Evolutionary conservation across 164 flowering plant genomes (phyloP).

Genomic region (Umbilicus rupestris): DNA sequence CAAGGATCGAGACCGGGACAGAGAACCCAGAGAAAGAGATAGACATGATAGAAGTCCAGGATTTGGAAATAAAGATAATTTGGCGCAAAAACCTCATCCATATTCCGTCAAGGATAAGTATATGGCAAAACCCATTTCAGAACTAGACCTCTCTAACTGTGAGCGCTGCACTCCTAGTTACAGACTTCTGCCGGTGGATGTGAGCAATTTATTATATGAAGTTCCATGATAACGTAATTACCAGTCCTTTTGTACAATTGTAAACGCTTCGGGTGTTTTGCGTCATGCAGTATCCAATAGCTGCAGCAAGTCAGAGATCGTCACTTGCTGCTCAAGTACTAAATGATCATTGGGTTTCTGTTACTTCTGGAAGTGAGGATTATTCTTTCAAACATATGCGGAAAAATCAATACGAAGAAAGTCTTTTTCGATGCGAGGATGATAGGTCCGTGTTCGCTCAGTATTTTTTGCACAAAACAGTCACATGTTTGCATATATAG

Average conservation of each 20-base stretch:
- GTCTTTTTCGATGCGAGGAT: slow-evolving; percentile 95
- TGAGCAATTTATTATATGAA: slow-evolving; percentile 19
- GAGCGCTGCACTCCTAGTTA: slow-evolving; percentile 96
- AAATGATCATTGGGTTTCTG: slow-evolving; percentile 97
- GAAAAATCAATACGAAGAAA: slow-evolving; percentile 96
- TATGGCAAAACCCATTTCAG: slow-evolving; percentile 69
- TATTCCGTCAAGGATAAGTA: slow-evolving; percentile 59
- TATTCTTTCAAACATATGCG: slow-evolving; percentile 99
- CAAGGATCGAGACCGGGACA: slow-evolving; percentile 48
- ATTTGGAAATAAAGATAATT: slow-evolving; percentile 27
- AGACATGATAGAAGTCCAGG: slow-evolving; percentile 36
- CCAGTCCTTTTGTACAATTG: not conserved
- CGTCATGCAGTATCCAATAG: slow-evolving; percentile 68
- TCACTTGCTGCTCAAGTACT: slow-evolving; percentile 73
- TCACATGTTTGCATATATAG: not conserved
- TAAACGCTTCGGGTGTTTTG: not conserved
- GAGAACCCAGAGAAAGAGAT: slow-evolving; percentile 58
- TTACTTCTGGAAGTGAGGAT: slow-evolving; percentile 97
- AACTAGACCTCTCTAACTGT: slow-evolving; percentile 92
- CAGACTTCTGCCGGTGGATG: slow-evolving; percentile 86
- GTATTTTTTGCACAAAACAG: not conserved
- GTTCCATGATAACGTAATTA: not conserved
- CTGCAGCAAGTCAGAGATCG: slow-evolving; percentile 73
- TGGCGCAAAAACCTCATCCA: slow-evolving; percentile 31
- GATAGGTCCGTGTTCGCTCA: slow-evolving; percentile 51